phyloP scores from a whole-genome alignment of 2,329 filamentous ascomycete species.

The Fusarium decemcellulare region DNA sequence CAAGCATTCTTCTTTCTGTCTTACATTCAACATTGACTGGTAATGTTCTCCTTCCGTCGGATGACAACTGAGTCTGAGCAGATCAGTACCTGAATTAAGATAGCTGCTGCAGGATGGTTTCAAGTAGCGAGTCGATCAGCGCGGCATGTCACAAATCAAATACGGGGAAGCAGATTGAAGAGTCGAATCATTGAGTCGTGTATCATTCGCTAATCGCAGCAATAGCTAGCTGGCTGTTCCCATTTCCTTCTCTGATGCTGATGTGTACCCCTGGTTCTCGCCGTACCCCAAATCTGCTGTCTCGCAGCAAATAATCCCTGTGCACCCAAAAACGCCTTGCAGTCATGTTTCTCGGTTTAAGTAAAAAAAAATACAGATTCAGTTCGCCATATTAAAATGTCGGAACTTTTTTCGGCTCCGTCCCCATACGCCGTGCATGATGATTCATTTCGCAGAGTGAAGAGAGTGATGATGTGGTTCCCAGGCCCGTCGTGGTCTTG shows the following conservation, averaged over 20 bases:
- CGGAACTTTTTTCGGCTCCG: slow-evolving; percentile 22
- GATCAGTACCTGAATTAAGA: too few species aligned
- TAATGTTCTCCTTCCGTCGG: too few species aligned
- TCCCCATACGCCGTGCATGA: slow-evolving; percentile 26
- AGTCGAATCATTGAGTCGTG: slow-evolving; percentile 14
- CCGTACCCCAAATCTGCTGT: slow-evolving; percentile 13
- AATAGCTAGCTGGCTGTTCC: slow-evolving; percentile 1
- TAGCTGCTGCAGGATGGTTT: too few species aligned
- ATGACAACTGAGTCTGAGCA: too few species aligned
- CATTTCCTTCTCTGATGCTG: slow-evolving; percentile 6
- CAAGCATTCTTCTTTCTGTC: too few species aligned
- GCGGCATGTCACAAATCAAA: neutral
- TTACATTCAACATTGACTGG: too few species aligned
- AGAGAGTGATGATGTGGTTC: slow-evolving; percentile 5
- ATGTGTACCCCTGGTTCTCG: slow-evolving; percentile 5
- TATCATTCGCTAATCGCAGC: slow-evolving; percentile 28
- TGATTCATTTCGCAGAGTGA: slow-evolving; percentile 16
- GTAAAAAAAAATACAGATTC: slow-evolving; percentile 23
- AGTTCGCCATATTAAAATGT: slow-evolving; percentile 32
- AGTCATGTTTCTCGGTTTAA: slow-evolving; percentile 31
- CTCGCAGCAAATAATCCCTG: neutral
- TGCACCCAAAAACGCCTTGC: slow-evolving; percentile 34
- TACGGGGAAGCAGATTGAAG: neutral
- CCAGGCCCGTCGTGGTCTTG: neutral
- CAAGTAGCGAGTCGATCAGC: too few species aligned